These are phyloP conservation scores for Umbelopsis ramanniana DNA, from an alignment of 192 early-diverging fungal species.

Conservation along the genomic window DNA sequence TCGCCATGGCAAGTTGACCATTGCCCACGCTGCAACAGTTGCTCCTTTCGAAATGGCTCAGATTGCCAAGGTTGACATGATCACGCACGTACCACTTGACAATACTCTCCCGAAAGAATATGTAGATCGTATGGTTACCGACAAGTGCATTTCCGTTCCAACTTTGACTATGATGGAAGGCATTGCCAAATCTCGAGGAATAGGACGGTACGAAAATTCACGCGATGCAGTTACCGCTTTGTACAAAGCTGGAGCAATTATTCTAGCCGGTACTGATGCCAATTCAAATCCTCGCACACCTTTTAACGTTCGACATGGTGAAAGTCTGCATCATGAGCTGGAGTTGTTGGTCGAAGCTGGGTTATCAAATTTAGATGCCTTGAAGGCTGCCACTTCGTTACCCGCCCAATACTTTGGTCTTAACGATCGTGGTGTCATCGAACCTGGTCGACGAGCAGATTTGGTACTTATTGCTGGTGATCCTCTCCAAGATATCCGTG, in stretches of 20 bases:
- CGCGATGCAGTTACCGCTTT: slow-evolving; percentile 5
- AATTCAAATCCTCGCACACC: background rate
- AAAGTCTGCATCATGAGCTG: slow-evolving; percentile 12
- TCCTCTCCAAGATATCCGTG: slow-evolving; percentile 15
- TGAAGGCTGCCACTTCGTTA: slow-evolving; percentile 12
- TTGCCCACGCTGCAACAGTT: slow-evolving; percentile 7
- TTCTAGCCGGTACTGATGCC: slow-evolving; percentile 10
- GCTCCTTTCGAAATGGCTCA: slow-evolving; percentile 13
- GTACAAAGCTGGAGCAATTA: background rate
- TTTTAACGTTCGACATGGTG: background rate
- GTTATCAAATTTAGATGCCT: background rate
- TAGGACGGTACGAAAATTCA: background rate
- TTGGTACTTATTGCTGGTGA: slow-evolving; percentile 21
- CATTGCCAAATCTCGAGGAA: background rate
- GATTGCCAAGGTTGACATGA: slow-evolving; percentile 1
- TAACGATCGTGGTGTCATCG: slow-evolving; percentile 24
- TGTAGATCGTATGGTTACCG: slow-evolving; percentile 3
- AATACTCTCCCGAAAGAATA: background rate
- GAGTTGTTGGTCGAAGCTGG: slow-evolving; percentile 13
- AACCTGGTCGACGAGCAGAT: slow-evolving; percentile 25
- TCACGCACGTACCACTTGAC: slow-evolving; percentile 10
- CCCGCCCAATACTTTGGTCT: slow-evolving; percentile 20
- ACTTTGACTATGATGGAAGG: slow-evolving; percentile 19
- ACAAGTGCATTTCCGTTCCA: background rate
- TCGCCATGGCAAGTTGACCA: background rate